phyloP scores from a whole-genome alignment of 768 basidiomycete species.

The Holtermannia corniformis region DNA sequence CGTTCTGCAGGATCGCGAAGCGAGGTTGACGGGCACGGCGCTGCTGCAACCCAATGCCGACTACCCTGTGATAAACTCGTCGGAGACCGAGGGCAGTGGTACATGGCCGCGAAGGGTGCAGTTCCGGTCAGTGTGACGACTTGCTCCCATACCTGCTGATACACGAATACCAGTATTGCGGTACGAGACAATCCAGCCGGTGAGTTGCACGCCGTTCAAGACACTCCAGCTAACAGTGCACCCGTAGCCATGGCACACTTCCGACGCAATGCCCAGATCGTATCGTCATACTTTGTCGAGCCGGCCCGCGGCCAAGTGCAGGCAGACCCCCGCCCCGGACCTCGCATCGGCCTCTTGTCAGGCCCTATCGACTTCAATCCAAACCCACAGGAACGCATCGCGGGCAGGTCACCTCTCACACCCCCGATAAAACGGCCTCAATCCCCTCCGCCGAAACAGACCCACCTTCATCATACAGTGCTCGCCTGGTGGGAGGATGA shows the following conservation, averaged over 20 bases:
- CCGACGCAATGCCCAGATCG: neutral
- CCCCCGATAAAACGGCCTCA: too few relatives aligned
- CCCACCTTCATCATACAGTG: neutral
- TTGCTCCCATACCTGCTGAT: neutral
- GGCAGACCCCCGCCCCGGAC: too few relatives aligned
- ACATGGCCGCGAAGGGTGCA: neutral
- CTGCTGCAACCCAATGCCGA: neutral
- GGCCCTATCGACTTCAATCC: too few relatives aligned
- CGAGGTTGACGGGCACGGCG: neutral
- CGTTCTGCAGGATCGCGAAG: neutral
- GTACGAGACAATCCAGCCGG: neutral
- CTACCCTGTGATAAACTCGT: neutral
- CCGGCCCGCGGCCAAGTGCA: too few relatives aligned
- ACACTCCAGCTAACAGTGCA: neutral
- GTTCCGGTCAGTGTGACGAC: neutral
- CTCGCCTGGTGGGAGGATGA: constrained; percentile 24
- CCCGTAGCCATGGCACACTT: neutral
- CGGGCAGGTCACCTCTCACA: too few relatives aligned
- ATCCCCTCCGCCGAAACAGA: too few relatives aligned
- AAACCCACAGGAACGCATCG: too few relatives aligned
- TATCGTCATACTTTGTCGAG: neutral
- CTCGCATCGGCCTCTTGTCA: too few relatives aligned
- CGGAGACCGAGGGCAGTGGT: neutral
- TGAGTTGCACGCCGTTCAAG: too few relatives aligned
- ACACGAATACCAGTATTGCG: neutral